phyloP scores from a whole-genome alignment of 768 basidiomycete species.

The Coprinellus micaceus region DNA sequence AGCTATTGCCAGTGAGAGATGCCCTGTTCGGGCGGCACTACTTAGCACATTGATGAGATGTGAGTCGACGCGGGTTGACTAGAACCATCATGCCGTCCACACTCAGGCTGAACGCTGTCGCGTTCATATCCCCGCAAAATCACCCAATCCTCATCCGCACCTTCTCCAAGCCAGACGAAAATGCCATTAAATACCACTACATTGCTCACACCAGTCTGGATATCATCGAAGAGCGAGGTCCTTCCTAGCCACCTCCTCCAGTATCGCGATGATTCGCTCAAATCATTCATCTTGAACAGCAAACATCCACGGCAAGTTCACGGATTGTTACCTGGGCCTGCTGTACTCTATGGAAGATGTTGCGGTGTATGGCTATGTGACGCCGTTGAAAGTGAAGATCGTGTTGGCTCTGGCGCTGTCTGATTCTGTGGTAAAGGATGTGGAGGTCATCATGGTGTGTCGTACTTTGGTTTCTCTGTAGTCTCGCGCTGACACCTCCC shows the following conservation, averaged over 20 bases:
- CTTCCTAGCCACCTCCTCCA: constrained; percentile 22
- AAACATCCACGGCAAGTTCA: constrained; percentile 52
- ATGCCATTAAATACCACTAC: constrained; percentile 80
- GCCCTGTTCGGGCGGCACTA: too few relatives aligned
- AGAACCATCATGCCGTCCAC: constrained; percentile 43
- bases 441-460: constrained; percentile 71
- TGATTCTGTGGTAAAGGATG: constrained; percentile 77
- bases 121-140: constrained; percentile 82
- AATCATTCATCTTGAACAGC: constrained; percentile 24
- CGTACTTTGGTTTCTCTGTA: neutral
- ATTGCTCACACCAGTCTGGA: constrained; percentile 88
- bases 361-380: constrained; percentile 89
- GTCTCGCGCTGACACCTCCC: neutral
- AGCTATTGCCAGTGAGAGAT: too few relatives aligned
- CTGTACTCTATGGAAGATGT: constrained; percentile 91
- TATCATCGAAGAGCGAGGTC: constrained; percentile 89
- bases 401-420: constrained; percentile 75
- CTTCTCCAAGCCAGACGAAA: constrained; percentile 54
- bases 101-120: constrained; percentile 74
- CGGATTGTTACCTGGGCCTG: constrained; percentile 81
- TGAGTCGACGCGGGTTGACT: neutral
- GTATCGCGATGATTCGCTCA: neutral
- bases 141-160: constrained; percentile 77
- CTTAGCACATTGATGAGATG: too few relatives aligned
- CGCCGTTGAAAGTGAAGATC: constrained; percentile 85